Base-by-base conservation (phyloP, 2,329 filamentous ascomycete species). In the Aspergillus piperis region DNA sequence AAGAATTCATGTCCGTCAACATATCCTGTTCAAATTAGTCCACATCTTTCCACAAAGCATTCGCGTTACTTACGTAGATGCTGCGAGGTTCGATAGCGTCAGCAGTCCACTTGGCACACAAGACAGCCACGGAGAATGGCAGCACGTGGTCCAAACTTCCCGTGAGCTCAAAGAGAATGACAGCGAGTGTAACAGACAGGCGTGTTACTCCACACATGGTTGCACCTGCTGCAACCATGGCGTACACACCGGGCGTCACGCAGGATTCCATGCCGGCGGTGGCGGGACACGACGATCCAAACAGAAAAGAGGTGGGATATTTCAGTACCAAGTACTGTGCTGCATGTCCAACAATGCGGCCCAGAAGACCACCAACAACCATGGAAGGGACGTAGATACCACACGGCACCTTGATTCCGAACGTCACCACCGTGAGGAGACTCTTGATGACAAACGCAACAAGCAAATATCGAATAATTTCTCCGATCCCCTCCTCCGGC, bases 321-420 rank as follows among this genome's bases (percentile, higher is more conserved):
- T 83, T 84, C 59, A 96, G 82, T 5, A 94, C 92, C 55, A 91
- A 77, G 77, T 90, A 92, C 73, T 98, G 94, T 0, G 93, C 87
- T 6, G 88, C 75, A 73, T 98, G 95, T 1, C 95, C 95, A 11
- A 96, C 86, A 48, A 95, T 88, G 7, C 94, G 88, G 30, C 94
- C 94, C 80, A 96, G 88, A 17, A 99, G 81, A 70, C 95, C 95
- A 65, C 95, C 95, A 17, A 98, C 92, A 27, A 98, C 95, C 95
- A 99, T 99, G 68, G 94, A 97, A 3, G 95, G 95, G 1, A 99
- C 93, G 69, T 99, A 99, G 67, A 99, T 97, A 64, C 95, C 95
- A 1, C 94, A 92, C 8, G 95, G 95, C 0, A 98, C 88, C 82
- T 98, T 98, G 72, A 97, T 93, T 25, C 94, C 94, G 77, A 98